Evolutionary conservation across 2,329 filamentous ascomycete species (phyloP).

Genomic region (Trichoderma koningii): DNA sequence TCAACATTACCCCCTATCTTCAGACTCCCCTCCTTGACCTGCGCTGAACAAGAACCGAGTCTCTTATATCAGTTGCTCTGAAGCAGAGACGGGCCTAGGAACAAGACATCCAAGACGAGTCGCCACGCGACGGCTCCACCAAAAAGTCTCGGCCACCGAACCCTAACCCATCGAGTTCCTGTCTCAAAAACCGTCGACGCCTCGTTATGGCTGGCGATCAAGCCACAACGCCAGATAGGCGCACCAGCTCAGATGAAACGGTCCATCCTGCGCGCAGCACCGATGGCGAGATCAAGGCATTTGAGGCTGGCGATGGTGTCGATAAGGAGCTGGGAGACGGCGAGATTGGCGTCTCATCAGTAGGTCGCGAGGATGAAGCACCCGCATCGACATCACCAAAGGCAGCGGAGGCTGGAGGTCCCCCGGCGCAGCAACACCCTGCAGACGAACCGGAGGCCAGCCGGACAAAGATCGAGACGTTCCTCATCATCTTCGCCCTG

Average conservation of each 20-base stretch:
- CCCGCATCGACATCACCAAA: constrained; percentile 7
- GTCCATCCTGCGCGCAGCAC: constrained; percentile 35
- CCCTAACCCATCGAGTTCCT: background rate
- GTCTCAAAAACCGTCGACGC: background rate
- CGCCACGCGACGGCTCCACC: constrained; percentile 21
- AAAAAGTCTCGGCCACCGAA: constrained; percentile 22
- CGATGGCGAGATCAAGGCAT: constrained; percentile 20
- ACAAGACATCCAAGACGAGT: background rate
- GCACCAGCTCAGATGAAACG: constrained; percentile 37
- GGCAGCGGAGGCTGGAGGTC: constrained; percentile 9
- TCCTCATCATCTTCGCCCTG: constrained; percentile 46
- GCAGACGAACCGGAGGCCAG: constrained; percentile 39
- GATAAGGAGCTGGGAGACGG: background rate
- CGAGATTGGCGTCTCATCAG: constrained; percentile 13
- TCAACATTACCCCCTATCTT: background rate
- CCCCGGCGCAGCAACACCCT: constrained; percentile 18
- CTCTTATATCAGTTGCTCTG: background rate
- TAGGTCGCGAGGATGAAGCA: constrained; percentile 27
- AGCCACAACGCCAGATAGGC: constrained; percentile 30
- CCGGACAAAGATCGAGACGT: constrained; percentile 44
- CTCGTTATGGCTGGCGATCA: constrained; percentile 21
- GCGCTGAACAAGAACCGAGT: background rate
- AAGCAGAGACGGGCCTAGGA: background rate
- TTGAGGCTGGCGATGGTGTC: constrained; percentile 9
- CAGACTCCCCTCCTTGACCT: background rate